Base-by-base conservation (phyloP, 306 rosid species). In the Gleditsia sinensis region DNA sequence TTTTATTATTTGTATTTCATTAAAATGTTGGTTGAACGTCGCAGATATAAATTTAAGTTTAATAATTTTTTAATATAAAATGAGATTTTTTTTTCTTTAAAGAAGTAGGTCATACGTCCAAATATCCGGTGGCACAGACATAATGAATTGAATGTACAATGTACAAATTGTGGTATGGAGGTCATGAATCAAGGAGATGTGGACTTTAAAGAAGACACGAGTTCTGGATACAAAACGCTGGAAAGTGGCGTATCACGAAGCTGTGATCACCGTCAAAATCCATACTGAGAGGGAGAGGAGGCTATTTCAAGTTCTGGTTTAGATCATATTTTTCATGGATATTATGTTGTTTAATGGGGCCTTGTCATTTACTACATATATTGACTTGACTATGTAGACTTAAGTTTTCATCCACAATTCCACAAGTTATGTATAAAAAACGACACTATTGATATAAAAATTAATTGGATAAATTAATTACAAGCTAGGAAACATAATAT, bases 381-480 rank as follows among this genome's bases (percentile, higher is more conserved):
- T 36, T 61, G 67, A 61, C 48, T 8, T 61, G 48, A 50, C 60
- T 32, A 69, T 33, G 24, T 45, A 43, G 56, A 66, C 50, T 4
- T 27, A 16, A 69, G 23, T 58, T 68, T 77, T 37, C 36, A 39
- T 69, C 25, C 64, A 48, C 48, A 50, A 30, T 30, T 30, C 34
- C 4, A 30, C 4, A 30, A 2, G 4, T 30, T 58, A 20, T 69
- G 36, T 77, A 24, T 19, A 9, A 24, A 51, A 10, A 62, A 39
- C 40, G 34, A 19, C 43, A 78, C 46, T 43, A 65, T 72, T 63
- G 67, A 71, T 24, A 46, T 23, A 33, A 60, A n/a, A 70, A 72
- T 71, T 37, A 23, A 43, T 55, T 33, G 12, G 83, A 63, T 64
- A 28, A 30, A 78, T 71, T 43, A 37, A 30, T 63, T 71, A 40